phyloP scores from a whole-genome alignment of 2,329 filamentous ascomycete genomes.

The Colletotrichum trifolii region DNA sequence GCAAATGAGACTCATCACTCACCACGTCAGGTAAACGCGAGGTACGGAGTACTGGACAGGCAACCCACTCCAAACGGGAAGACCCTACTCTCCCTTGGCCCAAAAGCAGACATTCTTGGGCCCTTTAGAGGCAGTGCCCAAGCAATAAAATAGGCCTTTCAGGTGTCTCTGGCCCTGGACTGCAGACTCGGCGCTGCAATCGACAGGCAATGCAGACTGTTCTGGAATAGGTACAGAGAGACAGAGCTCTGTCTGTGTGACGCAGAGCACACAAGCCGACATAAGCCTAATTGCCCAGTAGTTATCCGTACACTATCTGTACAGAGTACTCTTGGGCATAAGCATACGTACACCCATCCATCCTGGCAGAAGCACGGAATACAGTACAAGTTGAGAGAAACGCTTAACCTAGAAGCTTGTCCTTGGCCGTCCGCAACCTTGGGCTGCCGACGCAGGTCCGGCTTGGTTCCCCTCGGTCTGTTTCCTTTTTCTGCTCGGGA shows the following conservation, averaged over 20 bases:
- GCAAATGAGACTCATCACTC: constrained; percentile 16
- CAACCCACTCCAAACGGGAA: constrained; percentile 2
- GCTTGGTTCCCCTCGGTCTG: constrained; percentile 20
- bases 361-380: constrained; percentile 4
- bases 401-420: constrained; percentile 34
- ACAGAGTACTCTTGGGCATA: not conserved
- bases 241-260: no score
- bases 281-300: no score
- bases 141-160: constrained; percentile 1
- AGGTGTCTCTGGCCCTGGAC: not conserved
- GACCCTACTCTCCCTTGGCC: constrained; percentile 1
- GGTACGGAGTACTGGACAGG: constrained; percentile 3
- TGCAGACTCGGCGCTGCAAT: not conserved
- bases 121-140: constrained; percentile 13
- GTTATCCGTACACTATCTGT: no score
- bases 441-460: constrained; percentile 16
- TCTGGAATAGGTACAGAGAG: no score
- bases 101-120: constrained; percentile 6
- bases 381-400: constrained; percentile 5
- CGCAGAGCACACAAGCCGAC: no score
- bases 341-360: not conserved
- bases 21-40: constrained; percentile 15
- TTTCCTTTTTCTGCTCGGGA: constrained; percentile 13
- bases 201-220: not conserved
- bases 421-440: constrained; percentile 22